Base-by-base conservation (phyloP, 345 rosid genomes). In the Pseudoturritis turrita region DNA sequence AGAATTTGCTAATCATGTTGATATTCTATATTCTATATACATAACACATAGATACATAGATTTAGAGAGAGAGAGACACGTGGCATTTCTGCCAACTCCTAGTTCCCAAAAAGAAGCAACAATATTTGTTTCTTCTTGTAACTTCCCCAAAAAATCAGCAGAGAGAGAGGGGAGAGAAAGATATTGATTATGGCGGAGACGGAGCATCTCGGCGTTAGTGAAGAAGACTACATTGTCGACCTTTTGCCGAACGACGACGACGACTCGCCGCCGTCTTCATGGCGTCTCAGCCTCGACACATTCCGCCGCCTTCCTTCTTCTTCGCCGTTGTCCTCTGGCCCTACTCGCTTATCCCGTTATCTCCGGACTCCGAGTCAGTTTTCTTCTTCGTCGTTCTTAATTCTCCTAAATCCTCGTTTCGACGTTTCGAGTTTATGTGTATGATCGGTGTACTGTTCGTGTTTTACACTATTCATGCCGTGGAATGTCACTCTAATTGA, bases 201-300 rank as follows among this genome's bases (percentile, higher is more conserved):
- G 68, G 56, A 68, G 4, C 69, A 68, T 74, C 54, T 31, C 31
- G 49, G 54, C 53, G 52, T 31, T 40, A 22, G 31, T 61, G 64
- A 62, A 37, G 69, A 22, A 13, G 78, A 75, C 29, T 68, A 36
- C 64, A 75, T 8, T 60, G 69, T 57, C 64, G 78, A 70, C 70
- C 85, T 77, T 54, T 52, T 77, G 10, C 70, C 57, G 2, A 41
- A 64, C n/a, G 40, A 41, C 3, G 35, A 25, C 10, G 25, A 43
- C 14, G 45, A 31, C 15, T 26, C 64, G 9, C 23, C 37, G 2
- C 61, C 86, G 2, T 69, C 82, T 39, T 65, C 88, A 37, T 85
- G 88, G 86, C 80, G 84, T 68, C 82, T 85, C 60, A 75, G 62
- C 19, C 79, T 85, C 61, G 81, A 85, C 23, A 66, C 74, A 10